Percentiles rank a stretch among this genome's conserved stretches.
Evolutionary conservation across 179 eudicot genomes (phyloP).

Genomic region (Amaranthus tricolor): DNA sequence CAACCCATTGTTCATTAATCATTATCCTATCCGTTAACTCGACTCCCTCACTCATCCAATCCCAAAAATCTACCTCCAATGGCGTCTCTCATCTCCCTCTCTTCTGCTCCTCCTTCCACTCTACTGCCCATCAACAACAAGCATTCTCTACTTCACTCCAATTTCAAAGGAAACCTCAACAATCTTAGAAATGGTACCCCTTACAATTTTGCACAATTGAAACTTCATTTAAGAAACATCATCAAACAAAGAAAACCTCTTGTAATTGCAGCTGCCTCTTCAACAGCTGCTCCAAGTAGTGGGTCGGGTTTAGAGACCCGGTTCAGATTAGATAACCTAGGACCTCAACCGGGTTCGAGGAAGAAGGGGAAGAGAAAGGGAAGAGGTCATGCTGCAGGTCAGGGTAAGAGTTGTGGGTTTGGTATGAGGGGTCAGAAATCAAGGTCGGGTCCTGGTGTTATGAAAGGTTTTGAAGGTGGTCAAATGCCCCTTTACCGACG

Average conservation of each 20-base stretch:
- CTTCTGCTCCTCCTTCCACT: conserved; percentile 31
- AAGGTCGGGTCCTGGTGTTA: conserved; percentile 81
- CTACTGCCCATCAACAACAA: background rate
- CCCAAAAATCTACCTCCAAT: conserved; percentile 16
- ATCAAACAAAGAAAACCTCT: conserved; percentile 20
- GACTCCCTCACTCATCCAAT: background rate
- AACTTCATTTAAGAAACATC: conserved; percentile 20
- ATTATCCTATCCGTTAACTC: conserved; percentile 25
- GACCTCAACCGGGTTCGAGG: conserved; percentile 87
- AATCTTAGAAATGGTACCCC: conserved; percentile 16
- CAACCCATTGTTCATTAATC: background rate
- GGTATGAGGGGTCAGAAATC: conserved; percentile 97
- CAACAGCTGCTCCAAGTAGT: background rate
- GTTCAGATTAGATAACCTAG: conserved; percentile 65
- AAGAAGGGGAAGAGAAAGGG: conserved; percentile 87
- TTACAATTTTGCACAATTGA: conserved; percentile 22
- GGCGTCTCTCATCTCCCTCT: conserved; percentile 46
- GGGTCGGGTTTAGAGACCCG: conserved; percentile 28
- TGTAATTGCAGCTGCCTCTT: conserved; percentile 30
- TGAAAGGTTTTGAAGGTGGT: conserved; percentile 82
- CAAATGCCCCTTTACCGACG: conserved; percentile 81
- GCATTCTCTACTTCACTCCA: conserved; percentile 20
- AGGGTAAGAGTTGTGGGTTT: conserved; percentile 84
- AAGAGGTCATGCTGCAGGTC: conserved; percentile 75
- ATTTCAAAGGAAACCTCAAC: conserved; percentile 32